Base-by-base conservation (phyloP, 352 stramenopile species). In the Thalassiosira hispida region DNA sequence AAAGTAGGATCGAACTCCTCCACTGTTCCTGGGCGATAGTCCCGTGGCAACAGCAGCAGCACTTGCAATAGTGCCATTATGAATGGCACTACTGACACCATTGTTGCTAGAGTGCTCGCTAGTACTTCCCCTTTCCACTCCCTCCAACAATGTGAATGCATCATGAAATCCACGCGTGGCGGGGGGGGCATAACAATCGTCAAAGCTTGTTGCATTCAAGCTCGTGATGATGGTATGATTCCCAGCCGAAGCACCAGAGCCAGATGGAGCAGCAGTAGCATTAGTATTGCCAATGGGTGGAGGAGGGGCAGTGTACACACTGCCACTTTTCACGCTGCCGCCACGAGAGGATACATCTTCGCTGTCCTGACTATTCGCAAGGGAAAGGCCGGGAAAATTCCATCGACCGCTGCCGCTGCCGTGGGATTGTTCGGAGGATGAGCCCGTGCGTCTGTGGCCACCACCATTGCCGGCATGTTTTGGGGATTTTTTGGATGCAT, bases 91-190 rank as follows among this genome's bases (percentile, higher is more conserved):
- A 25, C 29, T 14, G 4, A 1, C 33, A 46, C 33, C 22, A 27
- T 25, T 25, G 33, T 42, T 42, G 11, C 11, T 42, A 42, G 5
- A 11, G 5, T 42, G 47, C 46, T 27, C n/a, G n/a, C n/a, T n/a
- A n/a, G n/a, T n/a, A 38, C 9, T 25, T 42, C 12, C 22, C 23
- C 14, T n/a, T 23, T 47, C 27, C 18, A 1, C 42, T n/a, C 56
- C 56, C 40, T 60, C 52, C 53, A 84, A 60, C 14, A 84, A 29
- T 5, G 76, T 44, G 42, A 84, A 84, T n/a, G 76, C 76, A 56
- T 84, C 65, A 29, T 72, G 53, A 62, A 52, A 79, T 12, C 76
- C 76, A 4, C 29, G 27, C 2, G 59, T 51, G 6, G 59, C 42
- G 6, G 23, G n/a, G 9, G 44, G n/a, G 20, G 47, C 38, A 49